These are phyloP conservation scores for Monilinia polystroma DNA, from an alignment of 2,329 filamentous ascomycete genomes.

Conservation along the genomic window DNA sequence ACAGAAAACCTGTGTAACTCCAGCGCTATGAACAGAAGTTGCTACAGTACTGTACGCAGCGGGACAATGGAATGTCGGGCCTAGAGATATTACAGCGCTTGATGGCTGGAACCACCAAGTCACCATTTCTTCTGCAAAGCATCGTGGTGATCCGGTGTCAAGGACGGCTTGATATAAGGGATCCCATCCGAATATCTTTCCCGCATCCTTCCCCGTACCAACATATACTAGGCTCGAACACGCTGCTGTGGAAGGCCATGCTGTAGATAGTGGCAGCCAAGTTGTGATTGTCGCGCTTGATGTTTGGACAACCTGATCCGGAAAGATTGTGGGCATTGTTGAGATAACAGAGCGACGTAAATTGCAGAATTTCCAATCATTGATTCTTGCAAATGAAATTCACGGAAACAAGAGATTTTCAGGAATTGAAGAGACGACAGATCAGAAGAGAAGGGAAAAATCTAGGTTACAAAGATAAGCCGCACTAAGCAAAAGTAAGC, in stretches of 20 bases:
- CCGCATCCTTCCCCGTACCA: background rate
- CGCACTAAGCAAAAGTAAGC: background rate
- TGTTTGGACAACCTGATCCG: conserved; percentile 10
- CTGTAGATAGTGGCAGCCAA: conserved; percentile 16
- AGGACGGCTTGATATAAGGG: conserved; percentile 11
- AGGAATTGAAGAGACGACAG: background rate
- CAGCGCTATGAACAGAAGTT: conserved; percentile 16
- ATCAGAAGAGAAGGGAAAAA: background rate
- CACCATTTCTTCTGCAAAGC: conserved; percentile 15
- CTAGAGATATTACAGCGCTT: conserved; percentile 1
- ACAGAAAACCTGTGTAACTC: conserved; percentile 18
- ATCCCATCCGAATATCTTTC: conserved; percentile 18
- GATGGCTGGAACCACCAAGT: conserved; percentile 20
- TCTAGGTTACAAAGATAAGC: background rate
- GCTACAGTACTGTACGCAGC: conserved; percentile 14
- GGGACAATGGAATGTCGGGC: conserved; percentile 16
- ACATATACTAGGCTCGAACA: conserved; percentile 14
- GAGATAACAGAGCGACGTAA: background rate
- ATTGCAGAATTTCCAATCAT: background rate
- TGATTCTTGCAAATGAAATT: background rate
- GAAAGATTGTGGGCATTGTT: conserved; percentile 3
- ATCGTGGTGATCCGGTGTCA: conserved; percentile 16
- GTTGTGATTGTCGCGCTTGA: conserved; percentile 8
- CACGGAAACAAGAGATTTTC: background rate
- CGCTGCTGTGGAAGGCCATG: conserved; percentile 10